Evolutionary conservation across 2,329 filamentous ascomycete genomes (phyloP).

Genomic region (Elsinoe arachidis): DNA sequence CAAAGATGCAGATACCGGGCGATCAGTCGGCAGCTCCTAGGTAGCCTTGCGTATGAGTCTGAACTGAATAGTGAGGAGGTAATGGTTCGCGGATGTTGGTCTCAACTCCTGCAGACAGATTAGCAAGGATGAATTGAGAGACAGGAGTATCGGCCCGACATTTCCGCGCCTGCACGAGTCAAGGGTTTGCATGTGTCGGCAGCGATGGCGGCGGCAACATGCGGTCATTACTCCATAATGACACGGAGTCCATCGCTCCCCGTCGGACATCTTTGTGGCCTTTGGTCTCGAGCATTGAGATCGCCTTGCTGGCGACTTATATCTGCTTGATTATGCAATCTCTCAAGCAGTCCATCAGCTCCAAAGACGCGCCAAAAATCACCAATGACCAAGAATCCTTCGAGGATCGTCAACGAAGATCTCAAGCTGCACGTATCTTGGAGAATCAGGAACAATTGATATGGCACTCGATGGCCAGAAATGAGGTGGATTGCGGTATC

Average conservation of each 20-base stretch:
- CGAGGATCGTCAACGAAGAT: slow-evolving; percentile 12
- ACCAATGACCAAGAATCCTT: slow-evolving; percentile 11
- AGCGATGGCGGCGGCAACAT: background rate
- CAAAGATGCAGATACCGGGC: too few species aligned
- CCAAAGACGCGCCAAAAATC: background rate
- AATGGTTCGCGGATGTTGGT: background rate
- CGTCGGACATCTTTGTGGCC: too few species aligned
- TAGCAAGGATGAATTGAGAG: background rate
- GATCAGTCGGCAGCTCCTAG: too few species aligned
- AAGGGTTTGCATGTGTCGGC: background rate
- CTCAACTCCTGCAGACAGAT: background rate
- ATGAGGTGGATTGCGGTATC: slow-evolving; percentile 11
- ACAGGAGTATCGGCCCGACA: background rate
- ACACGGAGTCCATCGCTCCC: too few species aligned
- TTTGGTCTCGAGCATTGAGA: too few species aligned
- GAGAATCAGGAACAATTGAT: slow-evolving; percentile 14
- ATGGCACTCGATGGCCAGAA: slow-evolving; percentile 13
- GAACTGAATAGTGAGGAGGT: background rate
- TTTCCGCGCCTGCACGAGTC: background rate
- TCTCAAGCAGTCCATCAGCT: background rate
- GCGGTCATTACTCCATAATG: too few species aligned
- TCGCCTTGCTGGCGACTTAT: too few species aligned
- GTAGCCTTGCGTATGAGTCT: background rate
- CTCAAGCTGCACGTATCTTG: slow-evolving; percentile 12
- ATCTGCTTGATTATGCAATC: background rate